These are phyloP conservation scores for Paramecium sexaurelia DNA, from an alignment of 73 alveolate genomes.

Conservation along the genomic window DNA sequence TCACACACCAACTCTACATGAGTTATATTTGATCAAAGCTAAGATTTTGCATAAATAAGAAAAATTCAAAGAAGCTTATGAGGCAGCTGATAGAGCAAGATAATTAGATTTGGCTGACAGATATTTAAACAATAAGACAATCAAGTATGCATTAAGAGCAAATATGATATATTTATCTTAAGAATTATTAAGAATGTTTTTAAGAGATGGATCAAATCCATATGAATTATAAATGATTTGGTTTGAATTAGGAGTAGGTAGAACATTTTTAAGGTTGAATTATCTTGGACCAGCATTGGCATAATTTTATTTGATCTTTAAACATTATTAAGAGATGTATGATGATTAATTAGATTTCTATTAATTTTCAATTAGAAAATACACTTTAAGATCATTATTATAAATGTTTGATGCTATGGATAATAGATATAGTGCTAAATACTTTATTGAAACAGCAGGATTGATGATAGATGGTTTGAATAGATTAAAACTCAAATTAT, in stretches of 20 bases:
- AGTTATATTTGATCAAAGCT: constrained; percentile 88
- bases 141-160: constrained; percentile 79
- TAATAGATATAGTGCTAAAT: constrained; percentile 66
- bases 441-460: constrained; percentile 67
- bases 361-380: constrained; percentile 86
- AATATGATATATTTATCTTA: constrained; percentile 82
- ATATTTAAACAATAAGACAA: constrained; percentile 90
- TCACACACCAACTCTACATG: constrained; percentile 93
- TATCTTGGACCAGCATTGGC: constrained; percentile 80
- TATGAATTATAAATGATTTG: constrained; percentile 90
- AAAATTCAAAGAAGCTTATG: constrained; percentile 78
- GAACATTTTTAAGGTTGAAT: constrained; percentile 79
- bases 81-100: constrained; percentile 83
- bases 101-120: constrained; percentile 95
- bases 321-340: constrained; percentile 84
- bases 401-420: constrained; percentile 75
- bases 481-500: neutral
- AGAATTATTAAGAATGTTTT: constrained; percentile 85
- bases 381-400: constrained; percentile 76
- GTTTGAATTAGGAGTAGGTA: constrained; percentile 90
- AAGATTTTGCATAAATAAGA: constrained; percentile 81
- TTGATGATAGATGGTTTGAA: constrained; percentile 45
- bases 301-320: constrained; percentile 83
- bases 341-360: constrained; percentile 94
- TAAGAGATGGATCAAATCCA: constrained; percentile 87